Conservation (phyloP, 768 basidiomycete genomes). For the Boletus reticulatus region DNA sequence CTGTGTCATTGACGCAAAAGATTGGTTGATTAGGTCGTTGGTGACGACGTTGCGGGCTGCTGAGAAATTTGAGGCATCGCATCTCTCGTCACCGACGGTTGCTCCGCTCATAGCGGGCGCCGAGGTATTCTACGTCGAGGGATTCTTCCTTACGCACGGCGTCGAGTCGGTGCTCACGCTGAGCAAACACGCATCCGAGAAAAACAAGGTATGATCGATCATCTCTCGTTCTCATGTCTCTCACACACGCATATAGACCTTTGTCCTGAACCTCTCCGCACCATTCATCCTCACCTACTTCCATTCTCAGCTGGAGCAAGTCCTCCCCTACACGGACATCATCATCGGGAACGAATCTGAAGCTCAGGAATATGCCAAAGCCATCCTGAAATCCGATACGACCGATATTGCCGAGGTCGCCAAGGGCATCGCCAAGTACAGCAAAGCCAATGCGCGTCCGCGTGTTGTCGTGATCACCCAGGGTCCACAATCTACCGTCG, state of each 20-base stretch:
- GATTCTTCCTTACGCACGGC: constrained; percentile 97
- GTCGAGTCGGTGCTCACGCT: constrained; percentile 66
- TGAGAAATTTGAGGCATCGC: constrained; percentile 82
- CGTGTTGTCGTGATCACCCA: constrained; percentile 91
- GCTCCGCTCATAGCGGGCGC: constrained; percentile 77
- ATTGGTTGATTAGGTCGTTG: constrained; percentile 59
- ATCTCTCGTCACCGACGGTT: constrained; percentile 74
- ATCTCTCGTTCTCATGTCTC: background rate
- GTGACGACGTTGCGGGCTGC: constrained; percentile 90
- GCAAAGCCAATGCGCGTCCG: constrained; percentile 76
- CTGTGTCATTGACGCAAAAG: background rate
- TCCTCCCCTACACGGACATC: constrained; percentile 84
- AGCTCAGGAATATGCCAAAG: constrained; percentile 80
- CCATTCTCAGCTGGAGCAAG: constrained; percentile 69
- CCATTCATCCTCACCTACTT: constrained; percentile 98
- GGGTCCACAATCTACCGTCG: constrained; percentile 74
- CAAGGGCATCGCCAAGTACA: constrained; percentile 65
- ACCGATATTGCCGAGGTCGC: constrained; percentile 71
- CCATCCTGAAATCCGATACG: constrained; percentile 64
- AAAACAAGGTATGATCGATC: constrained; percentile 60
- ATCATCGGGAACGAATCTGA: constrained; percentile 97
- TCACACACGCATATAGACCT: constrained; percentile 49
- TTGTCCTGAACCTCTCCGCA: constrained; percentile 91
- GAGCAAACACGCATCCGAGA: constrained; percentile 70
- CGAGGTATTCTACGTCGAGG: constrained; percentile 90